A percentile compares a stretch with the other conserved stretches of the same genome.
Conservation (phyloP, 129 eudicot genomes). For the Dittrichia graveolens region DNA sequence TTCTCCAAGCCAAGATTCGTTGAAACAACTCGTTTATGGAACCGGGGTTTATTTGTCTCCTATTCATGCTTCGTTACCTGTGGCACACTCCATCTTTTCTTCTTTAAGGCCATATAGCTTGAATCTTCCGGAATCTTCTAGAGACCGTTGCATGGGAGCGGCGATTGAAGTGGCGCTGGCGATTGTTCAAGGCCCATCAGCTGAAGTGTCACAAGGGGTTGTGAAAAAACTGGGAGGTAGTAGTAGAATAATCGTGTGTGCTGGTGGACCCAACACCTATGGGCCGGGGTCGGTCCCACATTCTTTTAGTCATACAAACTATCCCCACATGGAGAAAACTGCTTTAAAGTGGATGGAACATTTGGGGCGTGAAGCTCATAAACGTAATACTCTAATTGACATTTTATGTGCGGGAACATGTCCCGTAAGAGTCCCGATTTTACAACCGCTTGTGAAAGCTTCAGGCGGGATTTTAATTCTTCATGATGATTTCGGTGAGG, state of each 20-base stretch:
- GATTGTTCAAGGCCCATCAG: conserved; percentile 87
- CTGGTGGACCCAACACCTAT: conserved; percentile 87
- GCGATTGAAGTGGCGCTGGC: conserved; percentile 91
- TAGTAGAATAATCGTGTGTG: conserved; percentile 84
- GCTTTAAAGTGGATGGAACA: conserved; percentile 91
- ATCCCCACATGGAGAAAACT: conserved; percentile 81
- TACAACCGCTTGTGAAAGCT: conserved; percentile 86
- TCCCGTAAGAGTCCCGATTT: conserved; percentile 77
- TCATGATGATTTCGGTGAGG: conserved; percentile 98
- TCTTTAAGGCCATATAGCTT: conserved; percentile 70
- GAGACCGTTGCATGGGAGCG: conserved; percentile 89
- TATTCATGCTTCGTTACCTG: conserved; percentile 77
- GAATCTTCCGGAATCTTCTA: conserved; percentile 69
- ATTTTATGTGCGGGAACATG: conserved; percentile 92
- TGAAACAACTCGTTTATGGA: conserved; percentile 85
- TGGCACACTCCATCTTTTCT: conserved; percentile 83
- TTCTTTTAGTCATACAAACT: conserved; percentile 83
- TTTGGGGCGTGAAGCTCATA: conserved; percentile 81
- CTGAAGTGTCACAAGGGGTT: conserved; percentile 78
- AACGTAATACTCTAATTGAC: conserved; percentile 66
- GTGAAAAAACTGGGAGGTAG: conserved; percentile 84
- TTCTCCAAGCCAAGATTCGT: conserved; percentile 73
- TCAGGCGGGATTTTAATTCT: conserved; percentile 89
- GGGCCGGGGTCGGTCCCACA: conserved; percentile 97
- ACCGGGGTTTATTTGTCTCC: conserved; percentile 88